phyloP scores from a whole-genome alignment of 1,284 basidiomycete species.

The Boletus subluridellus region DNA sequence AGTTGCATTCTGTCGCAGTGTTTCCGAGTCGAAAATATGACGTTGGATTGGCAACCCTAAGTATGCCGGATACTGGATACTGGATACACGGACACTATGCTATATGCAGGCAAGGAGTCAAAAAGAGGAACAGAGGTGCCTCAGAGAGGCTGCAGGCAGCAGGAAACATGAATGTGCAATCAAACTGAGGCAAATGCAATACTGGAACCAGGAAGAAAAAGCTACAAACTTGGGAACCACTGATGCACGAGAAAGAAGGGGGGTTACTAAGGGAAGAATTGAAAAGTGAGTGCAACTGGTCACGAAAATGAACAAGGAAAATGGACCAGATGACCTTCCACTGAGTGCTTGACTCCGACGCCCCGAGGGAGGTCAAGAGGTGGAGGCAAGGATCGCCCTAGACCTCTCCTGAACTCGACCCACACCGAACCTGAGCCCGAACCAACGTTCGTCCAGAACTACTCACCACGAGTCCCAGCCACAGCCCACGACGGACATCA shows the following conservation, averaged over 20 bases:
- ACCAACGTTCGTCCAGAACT: not conserved
- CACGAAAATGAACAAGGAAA: not conserved
- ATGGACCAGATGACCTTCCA: constrained; percentile 5
- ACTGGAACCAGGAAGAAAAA: not conserved
- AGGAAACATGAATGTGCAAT: not conserved
- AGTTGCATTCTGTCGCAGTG: too few species aligned
- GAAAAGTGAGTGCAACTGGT: not conserved
- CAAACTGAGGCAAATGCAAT: not conserved
- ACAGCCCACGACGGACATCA: not conserved
- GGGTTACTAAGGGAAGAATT: not conserved
- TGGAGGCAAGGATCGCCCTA: not conserved
- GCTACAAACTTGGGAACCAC: not conserved
- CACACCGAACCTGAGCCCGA: not conserved
- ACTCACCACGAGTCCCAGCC: not conserved
- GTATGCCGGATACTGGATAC: not conserved
- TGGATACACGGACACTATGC: not conserved
- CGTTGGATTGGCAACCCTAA: not conserved
- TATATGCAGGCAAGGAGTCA: not conserved
- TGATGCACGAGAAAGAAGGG: not conserved
- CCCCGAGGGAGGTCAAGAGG: not conserved
- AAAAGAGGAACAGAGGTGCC: not conserved
- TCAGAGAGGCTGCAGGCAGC: constrained; percentile 1
- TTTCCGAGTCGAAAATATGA: not conserved
- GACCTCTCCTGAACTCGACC: not conserved
- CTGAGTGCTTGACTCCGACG: not conserved